Percentiles rank a stretch among this genome's conserved stretches.
Evolutionary conservation across 2,329 filamentous ascomycete genomes (phyloP).

Genomic region (Talaromyces marneffei): DNA sequence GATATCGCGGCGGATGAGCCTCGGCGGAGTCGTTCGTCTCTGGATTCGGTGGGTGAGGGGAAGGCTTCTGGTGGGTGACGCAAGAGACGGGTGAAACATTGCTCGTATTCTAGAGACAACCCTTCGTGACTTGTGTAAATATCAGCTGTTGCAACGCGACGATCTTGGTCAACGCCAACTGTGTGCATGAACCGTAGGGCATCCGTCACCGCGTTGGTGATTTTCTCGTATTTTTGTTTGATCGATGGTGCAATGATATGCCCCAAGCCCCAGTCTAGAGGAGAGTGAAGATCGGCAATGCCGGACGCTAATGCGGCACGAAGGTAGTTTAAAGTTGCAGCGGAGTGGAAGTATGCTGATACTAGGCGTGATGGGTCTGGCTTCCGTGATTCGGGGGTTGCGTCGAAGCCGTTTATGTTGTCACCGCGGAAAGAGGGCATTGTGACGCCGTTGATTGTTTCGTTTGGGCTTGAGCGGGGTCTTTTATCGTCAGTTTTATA

Average conservation of each 20-base stretch:
- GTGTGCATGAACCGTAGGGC: conserved; percentile 91
- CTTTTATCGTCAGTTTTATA: conserved; percentile 18
- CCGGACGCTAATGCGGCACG: conserved; percentile 77
- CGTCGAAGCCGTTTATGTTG: conserved; percentile 80
- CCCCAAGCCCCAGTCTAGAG: conserved; percentile 89
- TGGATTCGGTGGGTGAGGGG: conserved; percentile 19
- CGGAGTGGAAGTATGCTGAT: conserved; percentile 90
- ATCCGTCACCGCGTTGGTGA: conserved; percentile 81
- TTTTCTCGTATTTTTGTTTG: conserved; percentile 77
- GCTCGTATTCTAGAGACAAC: conserved; percentile 88
- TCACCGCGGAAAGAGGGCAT: conserved; percentile 91
- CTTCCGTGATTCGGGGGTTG: conserved; percentile 61
- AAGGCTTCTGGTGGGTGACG: conserved; percentile 53
- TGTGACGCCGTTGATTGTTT: conserved; percentile 70
- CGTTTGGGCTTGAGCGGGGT: conserved; percentile 80
- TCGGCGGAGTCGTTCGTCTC: conserved; percentile 24
- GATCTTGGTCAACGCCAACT: conserved; percentile 79
- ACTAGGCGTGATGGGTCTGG: conserved; percentile 82
- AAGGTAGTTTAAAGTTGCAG: conserved; percentile 90
- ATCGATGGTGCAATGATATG: conserved; percentile 80
- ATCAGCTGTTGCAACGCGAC: conserved; percentile 84
- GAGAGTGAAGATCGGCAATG: conserved; percentile 87
- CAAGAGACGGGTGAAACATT: conserved; percentile 72
- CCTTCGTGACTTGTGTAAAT: conserved; percentile 95
- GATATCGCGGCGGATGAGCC: conserved; percentile 26